These are phyloP conservation scores for Vaccinium corymbosum DNA, from an alignment of 148 eudicot genomes.

Conservation along the genomic window DNA sequence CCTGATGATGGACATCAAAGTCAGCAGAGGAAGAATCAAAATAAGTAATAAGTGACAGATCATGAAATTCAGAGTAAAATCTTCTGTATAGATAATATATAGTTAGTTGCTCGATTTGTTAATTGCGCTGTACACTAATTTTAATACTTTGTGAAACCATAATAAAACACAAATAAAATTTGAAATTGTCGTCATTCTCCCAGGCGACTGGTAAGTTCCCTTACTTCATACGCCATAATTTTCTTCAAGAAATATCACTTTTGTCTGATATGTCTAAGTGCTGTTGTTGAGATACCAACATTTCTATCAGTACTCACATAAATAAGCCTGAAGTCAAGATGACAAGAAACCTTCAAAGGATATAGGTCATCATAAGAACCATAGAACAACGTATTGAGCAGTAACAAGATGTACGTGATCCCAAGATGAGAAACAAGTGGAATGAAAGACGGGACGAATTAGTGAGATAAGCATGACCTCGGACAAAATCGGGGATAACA, in stretches of 20 bases:
- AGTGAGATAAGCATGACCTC: background rate
- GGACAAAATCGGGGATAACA: background rate
- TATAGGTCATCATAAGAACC: background rate
- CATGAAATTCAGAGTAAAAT: background rate
- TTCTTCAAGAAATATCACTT: background rate
- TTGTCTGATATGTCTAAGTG: background rate
- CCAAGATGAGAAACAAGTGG: background rate
- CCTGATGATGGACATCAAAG: background rate
- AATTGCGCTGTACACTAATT: background rate
- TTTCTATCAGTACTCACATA: background rate
- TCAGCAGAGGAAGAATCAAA: conserved; percentile 7
- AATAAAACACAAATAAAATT: background rate
- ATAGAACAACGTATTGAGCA: background rate
- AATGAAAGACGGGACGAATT: background rate
- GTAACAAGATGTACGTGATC: background rate
- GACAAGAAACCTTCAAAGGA: background rate
- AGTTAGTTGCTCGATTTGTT: background rate
- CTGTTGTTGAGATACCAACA: background rate
- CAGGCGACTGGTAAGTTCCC: background rate
- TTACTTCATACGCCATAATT: background rate
- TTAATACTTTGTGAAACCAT: background rate
- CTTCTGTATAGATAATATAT: background rate
- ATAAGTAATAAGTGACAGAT: background rate
- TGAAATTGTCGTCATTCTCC: background rate
- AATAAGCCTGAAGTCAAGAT: background rate